A percentile compares a stretch with the other conserved stretches of the same genome.
These are phyloP conservation scores for Calvatia gigantea DNA, from an alignment of 768 basidiomycete genomes.

Conservation along the genomic window DNA sequence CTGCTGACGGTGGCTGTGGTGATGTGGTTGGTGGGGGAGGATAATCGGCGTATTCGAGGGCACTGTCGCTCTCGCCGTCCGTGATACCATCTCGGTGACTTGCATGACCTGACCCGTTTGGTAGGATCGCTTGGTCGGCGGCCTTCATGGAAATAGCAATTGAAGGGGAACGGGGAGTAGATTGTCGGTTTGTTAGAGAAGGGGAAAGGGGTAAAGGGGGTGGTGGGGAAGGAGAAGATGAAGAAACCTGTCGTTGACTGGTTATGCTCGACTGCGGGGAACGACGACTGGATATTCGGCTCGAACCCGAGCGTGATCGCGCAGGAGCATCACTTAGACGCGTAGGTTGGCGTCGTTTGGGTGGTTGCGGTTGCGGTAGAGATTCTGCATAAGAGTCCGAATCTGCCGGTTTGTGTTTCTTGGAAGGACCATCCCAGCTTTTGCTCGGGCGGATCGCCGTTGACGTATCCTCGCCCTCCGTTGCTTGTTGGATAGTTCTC, in stretches of 20 bases:
- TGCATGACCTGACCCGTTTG: not conserved
- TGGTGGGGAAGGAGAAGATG: not conserved
- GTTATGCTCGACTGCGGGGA: not conserved
- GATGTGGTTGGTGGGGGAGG: not conserved
- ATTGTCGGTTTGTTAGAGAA: too few species aligned
- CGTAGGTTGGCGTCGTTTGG: not conserved
- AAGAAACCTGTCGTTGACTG: not conserved
- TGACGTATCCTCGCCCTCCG: not conserved
- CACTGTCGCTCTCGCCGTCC: slow-evolving; percentile 1
- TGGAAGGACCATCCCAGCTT: not conserved
- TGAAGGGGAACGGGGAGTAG: too few species aligned
- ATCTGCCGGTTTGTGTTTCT: not conserved
- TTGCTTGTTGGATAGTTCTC: not conserved
- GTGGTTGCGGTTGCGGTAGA: not conserved
- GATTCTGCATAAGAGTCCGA: not conserved
- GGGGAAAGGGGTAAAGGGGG: not conserved
- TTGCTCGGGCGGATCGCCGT: not conserved
- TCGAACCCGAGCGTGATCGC: not conserved
- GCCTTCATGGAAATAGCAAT: too few species aligned
- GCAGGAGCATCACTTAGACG: not conserved
- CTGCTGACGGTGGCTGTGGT: not conserved
- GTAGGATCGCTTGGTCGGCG: not conserved
- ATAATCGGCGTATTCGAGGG: slow-evolving; percentile 3
- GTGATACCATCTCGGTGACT: not conserved
- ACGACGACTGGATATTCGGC: not conserved